A percentile compares a stretch with the other conserved stretches of the same genome.
Conservation (phyloP, 306 rosid species). For the Casuarina equisetifolia region DNA sequence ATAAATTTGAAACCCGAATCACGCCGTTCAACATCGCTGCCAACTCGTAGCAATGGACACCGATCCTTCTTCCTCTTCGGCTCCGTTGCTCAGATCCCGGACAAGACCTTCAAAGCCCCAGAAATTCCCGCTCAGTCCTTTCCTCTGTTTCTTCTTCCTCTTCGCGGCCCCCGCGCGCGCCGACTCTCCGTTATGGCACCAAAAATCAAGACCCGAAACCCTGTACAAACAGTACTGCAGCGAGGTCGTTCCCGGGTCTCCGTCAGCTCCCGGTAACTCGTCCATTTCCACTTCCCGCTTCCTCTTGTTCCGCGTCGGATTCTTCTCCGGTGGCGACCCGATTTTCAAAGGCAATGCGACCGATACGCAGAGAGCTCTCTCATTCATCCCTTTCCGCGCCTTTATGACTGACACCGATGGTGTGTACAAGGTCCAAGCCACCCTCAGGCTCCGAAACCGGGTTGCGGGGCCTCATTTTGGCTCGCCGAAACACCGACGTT, state of each 20-base stretch:
- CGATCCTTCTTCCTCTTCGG: constrained; percentile 19
- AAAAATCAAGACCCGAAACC: constrained; percentile 16
- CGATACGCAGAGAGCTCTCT: constrained; percentile 3
- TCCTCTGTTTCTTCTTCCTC: constrained; percentile 23
- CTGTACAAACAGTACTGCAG: constrained; percentile 52
- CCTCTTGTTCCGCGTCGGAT: constrained; percentile 40
- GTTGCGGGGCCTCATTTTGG: background rate
- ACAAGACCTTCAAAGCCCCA: constrained; percentile 23
- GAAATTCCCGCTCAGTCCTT: background rate
- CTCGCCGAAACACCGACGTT: constrained; percentile 27
- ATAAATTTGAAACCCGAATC: background rate
- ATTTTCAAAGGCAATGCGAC: constrained; percentile 36
- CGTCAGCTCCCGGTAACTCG: constrained; percentile 2
- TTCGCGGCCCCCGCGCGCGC: constrained; percentile 18
- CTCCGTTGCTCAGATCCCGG: constrained; percentile 33
- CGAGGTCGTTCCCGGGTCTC: constrained; percentile 45
- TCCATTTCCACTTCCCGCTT: constrained; percentile 8
- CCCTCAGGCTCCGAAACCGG: constrained; percentile 34
- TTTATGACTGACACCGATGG: constrained; percentile 34
- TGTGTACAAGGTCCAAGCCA: constrained; percentile 38
- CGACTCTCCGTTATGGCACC: background rate
- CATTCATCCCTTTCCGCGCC: constrained; percentile 26
- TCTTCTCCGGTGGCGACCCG: constrained; percentile 62
- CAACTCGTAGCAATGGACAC: constrained; percentile 35
- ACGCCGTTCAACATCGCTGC: background rate